Evolutionary conservation across 495 filamentous ascomycete species (phyloP), one percentile per base, ranked within the genome.

Genomic region (Aspergillus nidulans): DNA sequence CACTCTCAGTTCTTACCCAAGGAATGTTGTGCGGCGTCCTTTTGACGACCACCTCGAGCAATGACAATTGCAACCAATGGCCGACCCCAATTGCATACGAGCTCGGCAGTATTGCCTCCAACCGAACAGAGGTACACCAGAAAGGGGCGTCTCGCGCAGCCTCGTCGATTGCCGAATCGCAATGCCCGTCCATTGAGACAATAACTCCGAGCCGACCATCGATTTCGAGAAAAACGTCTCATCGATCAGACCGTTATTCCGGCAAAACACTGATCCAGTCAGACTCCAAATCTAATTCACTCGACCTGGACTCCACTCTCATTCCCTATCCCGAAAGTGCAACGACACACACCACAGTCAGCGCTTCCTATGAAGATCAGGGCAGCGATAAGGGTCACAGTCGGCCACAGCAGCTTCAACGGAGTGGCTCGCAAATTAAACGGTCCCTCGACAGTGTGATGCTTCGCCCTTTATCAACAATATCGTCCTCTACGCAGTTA

Each of bases 201-300:
- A 64, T 44, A 20, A 20, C 55, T 7, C 42, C 52, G 3, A 21
- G 40, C 7, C 55, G 60, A 19, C 52, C 55, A n/a, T 54, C 52
- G 30, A 19, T 46, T 1, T 67, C 62, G 5, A 57, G 67, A 40
- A 62, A 67, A 40, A 64, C 58, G 20, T 69, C 72, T 5, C 67
- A 62, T 18, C 59, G 60, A 2, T 72, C 69, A 5, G 66, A 64
- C 38, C 69, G 73, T 1, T 69, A 68, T 49, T 76, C 73, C 1
- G 71, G 67, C 1, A 60, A 58, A 34, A 75, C 70, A 19, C 43
- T 76, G 2, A 64, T 63, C 40, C 61, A 63, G n/a, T 61, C 62
- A 10, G 57, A 61, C 38, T 60, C 60, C 43, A 68, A 67, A 25
- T 21, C 60, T n/a, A 55, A 53, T 52, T 69, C 68, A 10, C 36